Base-by-base conservation (phyloP, 2,329 filamentous ascomycete species). In the Aspergillus caelatus region DNA sequence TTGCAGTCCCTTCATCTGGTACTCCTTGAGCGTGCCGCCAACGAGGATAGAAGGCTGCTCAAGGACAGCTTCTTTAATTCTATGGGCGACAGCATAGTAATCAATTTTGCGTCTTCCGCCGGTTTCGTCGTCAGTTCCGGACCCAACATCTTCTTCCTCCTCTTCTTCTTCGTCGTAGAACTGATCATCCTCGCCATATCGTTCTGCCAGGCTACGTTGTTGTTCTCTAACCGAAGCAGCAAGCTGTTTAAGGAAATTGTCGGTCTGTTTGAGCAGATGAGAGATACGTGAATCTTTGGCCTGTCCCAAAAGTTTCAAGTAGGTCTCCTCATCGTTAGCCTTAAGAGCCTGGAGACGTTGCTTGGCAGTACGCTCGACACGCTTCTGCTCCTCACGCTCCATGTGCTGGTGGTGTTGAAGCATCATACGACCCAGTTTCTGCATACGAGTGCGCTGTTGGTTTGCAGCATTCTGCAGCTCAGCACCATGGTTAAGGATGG, bases 201-300 rank as follows among this genome's bases (percentile, higher is more conserved):
- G 87, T 76, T 94, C 88, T 36, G 88, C 89, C 48, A 91, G 89
- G 74, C 89, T 91, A 58, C 94, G 90, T 78, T 99, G 95, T 78
- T 99, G 95, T 62, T 90, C 89, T 77, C 96, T 95, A 76, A 99
- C 95, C 19, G 95, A 98, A 2, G 92, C 90, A 56, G 96, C 94
- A 65, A 99, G 90, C 79, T 98, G 94, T 71, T 94, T 91, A 81
- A 99, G 85, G 88, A 99, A 99, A 59, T 94, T 94, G 78, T 99
- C 94, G 58, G 95, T 99, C 81, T 99, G 95, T 75, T 92, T 93
- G 71, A 99, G 90, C 74, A 99, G 83, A 78, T 99, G 95, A 10
- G 95, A 97, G 68, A 99, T 99, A 89, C 95, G 94, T 45, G 94
- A 98, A 83, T 99, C 95, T 84, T 99, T 99, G 74, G 95, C 95